phyloP scores from a whole-genome alignment of 805 yeast genomes.

The Pichia deserticola region DNA sequence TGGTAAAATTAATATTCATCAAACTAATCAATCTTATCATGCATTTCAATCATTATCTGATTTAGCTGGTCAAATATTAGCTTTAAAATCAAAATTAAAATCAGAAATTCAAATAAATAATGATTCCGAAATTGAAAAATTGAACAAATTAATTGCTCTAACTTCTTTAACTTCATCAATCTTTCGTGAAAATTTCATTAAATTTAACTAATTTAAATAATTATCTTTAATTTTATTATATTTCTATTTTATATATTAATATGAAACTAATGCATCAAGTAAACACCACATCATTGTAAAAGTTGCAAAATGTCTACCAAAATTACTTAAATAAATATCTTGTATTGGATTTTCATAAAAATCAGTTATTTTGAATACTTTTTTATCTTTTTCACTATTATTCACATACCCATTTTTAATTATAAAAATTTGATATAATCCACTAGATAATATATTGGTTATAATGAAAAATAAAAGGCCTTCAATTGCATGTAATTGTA shows the following conservation, averaged over 20 bases:
- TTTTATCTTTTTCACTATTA: background rate
- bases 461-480: slow-evolving; percentile 41
- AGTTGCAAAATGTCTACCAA: slow-evolving; percentile 43
- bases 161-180: slow-evolving; percentile 3
- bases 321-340: slow-evolving; percentile 36
- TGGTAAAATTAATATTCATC: slow-evolving; percentile 2
- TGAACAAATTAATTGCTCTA: slow-evolving; percentile 1
- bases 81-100: background rate
- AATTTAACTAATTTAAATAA: background rate
- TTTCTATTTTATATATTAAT: background rate
- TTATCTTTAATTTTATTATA: no score
- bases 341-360: slow-evolving; percentile 34
- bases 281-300: slow-evolving; percentile 55
- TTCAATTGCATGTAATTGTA: slow-evolving; percentile 40
- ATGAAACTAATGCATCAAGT: slow-evolving; percentile 37
- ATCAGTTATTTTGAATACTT: slow-evolving; percentile 1
- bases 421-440: slow-evolving; percentile 18
- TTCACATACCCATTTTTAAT: slow-evolving; percentile 18
- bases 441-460: slow-evolving; percentile 29
- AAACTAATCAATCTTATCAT: background rate
- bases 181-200: slow-evolving; percentile 4
- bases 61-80: slow-evolving; percentile 5
- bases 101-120: background rate
- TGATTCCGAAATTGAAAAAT: background rate
- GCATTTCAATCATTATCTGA: slow-evolving; percentile 11